These are phyloP conservation scores for Potentilla sterilis DNA, from an alignment of 306 rosid genomes.

Conservation along the genomic window DNA sequence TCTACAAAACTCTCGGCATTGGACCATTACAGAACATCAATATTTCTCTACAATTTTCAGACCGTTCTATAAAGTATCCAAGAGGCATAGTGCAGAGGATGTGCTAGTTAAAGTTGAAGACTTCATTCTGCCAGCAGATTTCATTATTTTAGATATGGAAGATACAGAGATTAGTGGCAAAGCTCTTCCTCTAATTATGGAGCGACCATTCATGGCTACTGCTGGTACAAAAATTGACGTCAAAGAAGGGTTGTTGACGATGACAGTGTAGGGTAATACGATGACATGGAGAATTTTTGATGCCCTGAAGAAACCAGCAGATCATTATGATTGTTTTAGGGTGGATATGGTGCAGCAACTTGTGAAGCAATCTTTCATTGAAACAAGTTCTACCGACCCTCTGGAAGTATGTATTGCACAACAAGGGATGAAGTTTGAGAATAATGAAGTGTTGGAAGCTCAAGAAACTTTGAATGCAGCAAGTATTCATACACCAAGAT, in stretches of 20 bases:
- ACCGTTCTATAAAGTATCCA: neutral
- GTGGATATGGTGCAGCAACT: too few relatives aligned
- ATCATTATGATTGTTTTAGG: too few relatives aligned
- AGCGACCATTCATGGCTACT: neutral
- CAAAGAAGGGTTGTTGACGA: neutral
- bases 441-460: too few relatives aligned
- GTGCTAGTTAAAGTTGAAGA: neutral
- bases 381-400: too few relatives aligned
- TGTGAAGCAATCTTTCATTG: too few relatives aligned
- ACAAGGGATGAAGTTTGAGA: too few relatives aligned
- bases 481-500: too few relatives aligned
- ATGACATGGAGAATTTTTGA: too few relatives aligned
- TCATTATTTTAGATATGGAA: neutral
- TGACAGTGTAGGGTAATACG: too few relatives aligned
- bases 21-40: neutral
- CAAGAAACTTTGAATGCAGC: too few relatives aligned
- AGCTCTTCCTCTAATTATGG: neutral
- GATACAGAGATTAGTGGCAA: neutral
- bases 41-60: neutral
- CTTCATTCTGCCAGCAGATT: neutral
- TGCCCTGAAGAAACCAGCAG: too few relatives aligned
- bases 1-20: neutral
- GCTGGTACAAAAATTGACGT: neutral
- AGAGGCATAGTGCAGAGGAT: neutral
- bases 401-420: too few relatives aligned